Evolutionary conservation across 225 moss, liverwort and hornwort species (phyloP), one percentile per base, ranked within the genome.

Genomic region (Pseudisothecium myosuroides): DNA sequence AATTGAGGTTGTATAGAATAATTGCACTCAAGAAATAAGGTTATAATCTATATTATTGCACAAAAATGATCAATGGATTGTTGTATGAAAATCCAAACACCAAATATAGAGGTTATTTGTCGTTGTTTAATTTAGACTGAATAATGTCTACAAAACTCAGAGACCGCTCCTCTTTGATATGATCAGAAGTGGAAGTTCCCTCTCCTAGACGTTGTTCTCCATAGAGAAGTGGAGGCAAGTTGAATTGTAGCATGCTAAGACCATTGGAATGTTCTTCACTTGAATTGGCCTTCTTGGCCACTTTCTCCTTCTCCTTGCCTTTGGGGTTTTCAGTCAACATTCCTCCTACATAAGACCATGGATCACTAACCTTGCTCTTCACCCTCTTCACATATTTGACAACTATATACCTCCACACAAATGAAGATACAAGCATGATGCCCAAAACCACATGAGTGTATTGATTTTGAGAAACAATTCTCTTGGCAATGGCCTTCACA

Each of bases 361-460:
- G 94, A 84, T 94, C 84, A 12, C 76, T 88, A 39, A 94, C 92
- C 71, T 92, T 93, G 49, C 52, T 93, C 78, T 60, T 93, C 81
- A 93, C 81, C 64, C 86, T 90, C 91, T 89, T 94, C 8, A 27
- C 90, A 11, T 91, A 90, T 90, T 94, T 94, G 24, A 94, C 93
- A 81, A 93, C 85, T 26, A 91, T 56, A 47, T 87, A 93, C 66
- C 87, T 88, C 94, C 93, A 94, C 22, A 92, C 89, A 39, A 93
- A 90, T 37, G 94, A 93, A 0, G 93, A 93, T 59, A 93, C 92
- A 63, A 94, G 83, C 85, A 94, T 94, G 3, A 94, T 32, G 34
- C 93, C 94, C 23, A 94, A 82, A 49, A 93, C 78, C 55, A 89
- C 83, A 69, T 94, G 94, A 50, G 94, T 94, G 23, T 49, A 91